phyloP scores from a whole-genome alignment of 2,329 filamentous ascomycete genomes.

The Teratosphaeria nubilosa region DNA sequence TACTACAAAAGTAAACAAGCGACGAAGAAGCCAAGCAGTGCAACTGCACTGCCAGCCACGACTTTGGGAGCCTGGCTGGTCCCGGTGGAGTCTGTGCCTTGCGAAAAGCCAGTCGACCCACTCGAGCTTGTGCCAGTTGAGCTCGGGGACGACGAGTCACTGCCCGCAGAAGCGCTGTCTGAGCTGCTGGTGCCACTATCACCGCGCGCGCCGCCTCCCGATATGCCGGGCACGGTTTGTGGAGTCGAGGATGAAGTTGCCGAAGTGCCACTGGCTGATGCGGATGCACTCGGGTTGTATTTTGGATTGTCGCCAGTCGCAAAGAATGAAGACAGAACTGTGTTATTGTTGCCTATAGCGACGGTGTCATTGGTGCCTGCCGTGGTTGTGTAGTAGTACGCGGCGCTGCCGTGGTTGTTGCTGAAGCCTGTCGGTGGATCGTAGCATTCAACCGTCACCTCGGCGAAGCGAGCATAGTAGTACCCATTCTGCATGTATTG shows the following conservation, averaged over 20 bases:
- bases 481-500: conserved; percentile 78
- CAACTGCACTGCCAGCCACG: conserved; percentile 27
- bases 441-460: conserved; percentile 80
- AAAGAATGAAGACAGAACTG: conserved; percentile 66
- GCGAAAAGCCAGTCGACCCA: conserved; percentile 16
- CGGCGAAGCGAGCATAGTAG: conserved; percentile 72
- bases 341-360: conserved; percentile 61
- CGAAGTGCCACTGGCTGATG: conserved; percentile 16
- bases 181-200: conserved; percentile 28
- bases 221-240: conserved; percentile 47
- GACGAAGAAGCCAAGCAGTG: conserved; percentile 28
- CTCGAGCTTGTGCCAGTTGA: conserved; percentile 12
- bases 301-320: conserved; percentile 68
- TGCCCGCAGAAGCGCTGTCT: conserved; percentile 7
- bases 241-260: conserved; percentile 23
- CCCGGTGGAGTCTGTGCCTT: conserved; percentile 16
- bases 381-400: conserved; percentile 64
- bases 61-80: conserved; percentile 17
- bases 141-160: conserved; percentile 8
- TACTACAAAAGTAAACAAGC: conserved; percentile 26
- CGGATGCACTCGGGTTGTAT: conserved; percentile 15
- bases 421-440: conserved; percentile 63
- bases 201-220: conserved; percentile 32
- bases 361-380: conserved; percentile 67
- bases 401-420: conserved; percentile 43